Evolutionary conservation across 2,329 filamentous ascomycete species (phyloP).

Genomic region (Aureobasidium sp.): DNA sequence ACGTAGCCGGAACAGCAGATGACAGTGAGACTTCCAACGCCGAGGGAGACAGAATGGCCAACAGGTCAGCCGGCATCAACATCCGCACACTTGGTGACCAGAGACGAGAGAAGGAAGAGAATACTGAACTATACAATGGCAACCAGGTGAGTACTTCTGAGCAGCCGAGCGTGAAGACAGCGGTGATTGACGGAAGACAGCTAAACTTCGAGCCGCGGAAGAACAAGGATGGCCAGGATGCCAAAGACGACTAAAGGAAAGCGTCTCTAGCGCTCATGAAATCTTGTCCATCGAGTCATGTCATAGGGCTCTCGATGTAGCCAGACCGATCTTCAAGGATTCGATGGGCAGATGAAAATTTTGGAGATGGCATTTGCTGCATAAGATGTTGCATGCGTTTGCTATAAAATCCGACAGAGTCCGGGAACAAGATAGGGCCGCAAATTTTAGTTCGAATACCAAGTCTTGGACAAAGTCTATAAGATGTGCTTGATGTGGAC

Average conservation of each 20-base stretch:
- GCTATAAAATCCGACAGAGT: neutral
- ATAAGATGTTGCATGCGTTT: neutral
- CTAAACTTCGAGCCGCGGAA: constrained; percentile 59
- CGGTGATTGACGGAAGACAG: constrained; percentile 33
- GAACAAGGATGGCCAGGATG: constrained; percentile 52
- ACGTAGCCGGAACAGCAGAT: constrained; percentile 24
- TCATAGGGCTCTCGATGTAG: neutral
- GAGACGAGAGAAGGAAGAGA: constrained; percentile 36
- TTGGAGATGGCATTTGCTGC: neutral
- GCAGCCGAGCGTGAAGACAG: constrained; percentile 5
- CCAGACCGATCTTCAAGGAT: neutral
- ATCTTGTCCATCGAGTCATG: neutral
- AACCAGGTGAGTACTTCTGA: constrained; percentile 62
- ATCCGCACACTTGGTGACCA: constrained; percentile 43
- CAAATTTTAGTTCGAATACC: constrained; percentile 1
- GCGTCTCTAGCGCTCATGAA: neutral
- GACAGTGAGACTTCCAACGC: constrained; percentile 19
- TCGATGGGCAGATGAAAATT: neutral
- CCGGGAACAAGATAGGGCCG: neutral
- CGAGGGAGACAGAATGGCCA: constrained; percentile 22
- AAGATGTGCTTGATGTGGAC: neutral
- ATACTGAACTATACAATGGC: constrained; percentile 76
- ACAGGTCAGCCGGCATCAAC: constrained; percentile 27
- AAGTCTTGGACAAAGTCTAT: neutral
- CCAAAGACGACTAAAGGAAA: constrained; percentile 15